Evolutionary conservation across 768 basidiomycete species (phyloP).

Genomic region (Leucocoprinus leucothites): DNA sequence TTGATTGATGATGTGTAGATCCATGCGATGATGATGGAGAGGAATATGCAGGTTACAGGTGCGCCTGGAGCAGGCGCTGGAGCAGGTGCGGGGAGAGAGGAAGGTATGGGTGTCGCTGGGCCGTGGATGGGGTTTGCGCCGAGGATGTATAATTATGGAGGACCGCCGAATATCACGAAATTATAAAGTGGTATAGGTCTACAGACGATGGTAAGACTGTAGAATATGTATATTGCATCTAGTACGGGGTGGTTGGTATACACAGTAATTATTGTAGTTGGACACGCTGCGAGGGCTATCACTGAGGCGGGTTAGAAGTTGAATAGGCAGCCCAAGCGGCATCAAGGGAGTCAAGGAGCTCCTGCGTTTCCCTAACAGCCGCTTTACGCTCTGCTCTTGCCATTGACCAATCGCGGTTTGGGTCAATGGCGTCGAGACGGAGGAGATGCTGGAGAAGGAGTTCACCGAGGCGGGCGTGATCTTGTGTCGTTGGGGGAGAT

Average conservation of each 20-base stretch:
- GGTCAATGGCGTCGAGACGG: constrained; percentile 75
- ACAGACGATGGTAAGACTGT: not conserved
- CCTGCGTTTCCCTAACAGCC: constrained; percentile 85
- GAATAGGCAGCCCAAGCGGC: constrained; percentile 54
- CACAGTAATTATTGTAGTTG: not conserved
- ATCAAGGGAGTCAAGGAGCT: constrained; percentile 77
- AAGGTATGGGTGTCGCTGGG: constrained; percentile 17
- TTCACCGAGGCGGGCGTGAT: constrained; percentile 68
- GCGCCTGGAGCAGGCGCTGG: too few species aligned
- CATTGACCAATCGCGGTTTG: constrained; percentile 72
- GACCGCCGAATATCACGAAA: constrained; percentile 16
- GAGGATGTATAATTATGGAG: constrained; percentile 12
- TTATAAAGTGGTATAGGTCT: constrained; percentile 10
- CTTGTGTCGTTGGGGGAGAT: constrained; percentile 21
- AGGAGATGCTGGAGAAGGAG: constrained; percentile 84
- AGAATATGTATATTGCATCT: not conserved
- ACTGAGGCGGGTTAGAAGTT: constrained; percentile 20
- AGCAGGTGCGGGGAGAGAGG: constrained; percentile 41
- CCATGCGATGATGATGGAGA: constrained; percentile 75
- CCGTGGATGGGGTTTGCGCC: constrained; percentile 15
- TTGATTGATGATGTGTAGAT: not conserved
- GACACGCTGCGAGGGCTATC: constrained; percentile 16
- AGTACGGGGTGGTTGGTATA: not conserved
- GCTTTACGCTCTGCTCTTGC: constrained; percentile 81
- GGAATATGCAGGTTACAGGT: constrained; percentile 59